Conservation (phyloP, 805 yeast genomes). For the Dipodascus geniculatus region DNA sequence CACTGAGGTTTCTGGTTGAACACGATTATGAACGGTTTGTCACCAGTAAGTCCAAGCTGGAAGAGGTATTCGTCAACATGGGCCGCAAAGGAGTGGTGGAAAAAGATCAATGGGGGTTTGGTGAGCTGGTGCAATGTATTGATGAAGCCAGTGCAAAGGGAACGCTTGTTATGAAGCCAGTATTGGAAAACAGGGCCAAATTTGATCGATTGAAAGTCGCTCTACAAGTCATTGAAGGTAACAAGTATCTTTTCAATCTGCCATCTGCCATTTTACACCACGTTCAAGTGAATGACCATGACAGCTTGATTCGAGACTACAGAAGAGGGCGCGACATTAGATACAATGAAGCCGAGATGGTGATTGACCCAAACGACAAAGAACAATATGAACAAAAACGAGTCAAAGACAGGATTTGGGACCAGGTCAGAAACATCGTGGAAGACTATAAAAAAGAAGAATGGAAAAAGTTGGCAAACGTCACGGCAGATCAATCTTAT, state of each 20-base stretch:
- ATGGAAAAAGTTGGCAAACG: constrained; percentile 36
- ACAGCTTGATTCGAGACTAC: constrained; percentile 45
- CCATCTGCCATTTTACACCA: constrained; percentile 37
- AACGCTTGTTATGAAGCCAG: constrained; percentile 45
- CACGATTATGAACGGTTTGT: constrained; percentile 55
- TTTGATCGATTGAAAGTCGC: constrained; percentile 40
- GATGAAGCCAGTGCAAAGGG: constrained; percentile 43
- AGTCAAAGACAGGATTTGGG: constrained; percentile 43
- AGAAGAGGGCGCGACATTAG: constrained; percentile 33
- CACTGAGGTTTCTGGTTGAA: constrained; percentile 40
- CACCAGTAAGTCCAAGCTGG: constrained; percentile 50
- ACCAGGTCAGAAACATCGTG: constrained; percentile 41
- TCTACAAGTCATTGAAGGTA: constrained; percentile 38
- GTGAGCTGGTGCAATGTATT: constrained; percentile 26
- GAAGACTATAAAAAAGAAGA: constrained; percentile 39
- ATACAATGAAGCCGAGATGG: constrained; percentile 16
- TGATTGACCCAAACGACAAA: constrained; percentile 13
- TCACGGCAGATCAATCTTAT: constrained; percentile 25
- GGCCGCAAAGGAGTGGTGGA: constrained; percentile 27
- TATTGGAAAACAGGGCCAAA: constrained; percentile 38
- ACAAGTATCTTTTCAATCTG: constrained; percentile 43
- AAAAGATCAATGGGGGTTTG: constrained; percentile 24
- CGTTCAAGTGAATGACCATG: constrained; percentile 42
- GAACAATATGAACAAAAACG: constrained; percentile 21
- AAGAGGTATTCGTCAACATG: constrained; percentile 46